A percentile compares a stretch with the other conserved stretches of the same genome.
Conservation (phyloP, 163 green algal species). For the Chloroidium sp. region DNA sequence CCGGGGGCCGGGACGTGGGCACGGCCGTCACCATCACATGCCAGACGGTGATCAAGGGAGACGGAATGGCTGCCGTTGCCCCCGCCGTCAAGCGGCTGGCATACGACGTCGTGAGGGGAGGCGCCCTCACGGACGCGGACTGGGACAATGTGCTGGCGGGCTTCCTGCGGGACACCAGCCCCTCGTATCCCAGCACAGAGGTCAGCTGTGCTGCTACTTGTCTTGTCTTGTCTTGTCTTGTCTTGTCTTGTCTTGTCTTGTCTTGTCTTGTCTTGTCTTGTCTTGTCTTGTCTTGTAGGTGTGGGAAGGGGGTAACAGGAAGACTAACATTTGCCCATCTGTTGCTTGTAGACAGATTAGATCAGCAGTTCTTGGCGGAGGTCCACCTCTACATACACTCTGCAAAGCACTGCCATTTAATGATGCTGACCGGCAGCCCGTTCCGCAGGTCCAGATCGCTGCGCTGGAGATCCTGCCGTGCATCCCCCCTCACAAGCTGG, state of each 20-base stretch:
- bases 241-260: too few relatives aligned
- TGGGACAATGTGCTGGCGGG: slow-evolving; percentile 16
- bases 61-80: background rate
- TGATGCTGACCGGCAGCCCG: too few relatives aligned
- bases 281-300: too few relatives aligned
- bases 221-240: too few relatives aligned
- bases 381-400: too few relatives aligned
- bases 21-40: slow-evolving; percentile 4
- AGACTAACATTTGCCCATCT: too few relatives aligned
- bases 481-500: slow-evolving; percentile 1
- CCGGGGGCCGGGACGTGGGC: slow-evolving; percentile 12
- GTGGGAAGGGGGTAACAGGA: too few relatives aligned
- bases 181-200: slow-evolving; percentile 8
- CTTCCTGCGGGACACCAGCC: slow-evolving; percentile 11
- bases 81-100: slow-evolving; percentile 17
- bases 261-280: too few relatives aligned
- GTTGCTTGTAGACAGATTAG: too few relatives aligned
- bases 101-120: slow-evolving; percentile 21
- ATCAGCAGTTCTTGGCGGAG: too few relatives aligned
- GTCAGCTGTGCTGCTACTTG: slow-evolving; percentile 2
- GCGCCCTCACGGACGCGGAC: slow-evolving; percentile 7
- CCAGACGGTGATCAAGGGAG: slow-evolving; percentile 3
- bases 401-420: too few relatives aligned
- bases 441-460: slow-evolving; percentile 12
- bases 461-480: slow-evolving; percentile 10